phyloP scores from a whole-genome alignment of 345 rosid species.

The Odontarrhena argentea region DNA sequence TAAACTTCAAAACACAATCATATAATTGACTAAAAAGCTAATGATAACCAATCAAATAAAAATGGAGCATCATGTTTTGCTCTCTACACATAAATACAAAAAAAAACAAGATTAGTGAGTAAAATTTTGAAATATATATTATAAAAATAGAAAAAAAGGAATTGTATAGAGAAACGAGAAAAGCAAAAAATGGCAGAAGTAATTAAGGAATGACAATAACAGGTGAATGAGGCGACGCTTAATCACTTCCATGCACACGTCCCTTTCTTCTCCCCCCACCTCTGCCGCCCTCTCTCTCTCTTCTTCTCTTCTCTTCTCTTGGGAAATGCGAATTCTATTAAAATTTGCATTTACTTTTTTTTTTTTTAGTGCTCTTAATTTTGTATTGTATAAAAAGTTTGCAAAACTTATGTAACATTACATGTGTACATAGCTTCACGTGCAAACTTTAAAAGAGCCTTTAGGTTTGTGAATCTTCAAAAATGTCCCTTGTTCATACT shows the following conservation, averaged over 20 bases:
- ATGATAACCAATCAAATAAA: slow-evolving; percentile 43
- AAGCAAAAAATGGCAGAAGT: slow-evolving; percentile 50
- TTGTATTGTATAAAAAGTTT: not conserved
- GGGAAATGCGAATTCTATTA: slow-evolving; percentile 47
- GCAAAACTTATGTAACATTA: slow-evolving; percentile 20
- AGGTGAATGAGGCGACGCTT: slow-evolving; percentile 85
- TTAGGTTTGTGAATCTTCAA: slow-evolving; percentile 34
- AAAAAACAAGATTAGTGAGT: no score
- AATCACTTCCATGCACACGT: slow-evolving; percentile 91
- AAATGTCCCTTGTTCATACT: slow-evolving; percentile 36
- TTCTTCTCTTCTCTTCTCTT: slow-evolving; percentile 29
- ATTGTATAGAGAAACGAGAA: slow-evolving; percentile 36
- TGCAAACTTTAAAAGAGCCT: slow-evolving; percentile 13
- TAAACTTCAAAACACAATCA: slow-evolving; percentile 36
- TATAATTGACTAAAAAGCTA: slow-evolving; percentile 42
- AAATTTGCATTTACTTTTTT: slow-evolving; percentile 11
- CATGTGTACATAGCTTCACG: slow-evolving; percentile 29
- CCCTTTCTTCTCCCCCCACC: slow-evolving; percentile 96
- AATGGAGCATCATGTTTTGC: slow-evolving; percentile 37
- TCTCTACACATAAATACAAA: slow-evolving; percentile 24
- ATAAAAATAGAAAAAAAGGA: slow-evolving; percentile 16
- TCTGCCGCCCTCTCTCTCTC: slow-evolving; percentile 71
- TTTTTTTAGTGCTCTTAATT: not conserved
- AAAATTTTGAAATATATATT: not conserved
- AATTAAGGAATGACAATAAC: slow-evolving; percentile 81